These are phyloP conservation scores for Colletotrichum siamense DNA, from an alignment of 2,329 filamentous ascomycete species.

Conservation along the genomic window DNA sequence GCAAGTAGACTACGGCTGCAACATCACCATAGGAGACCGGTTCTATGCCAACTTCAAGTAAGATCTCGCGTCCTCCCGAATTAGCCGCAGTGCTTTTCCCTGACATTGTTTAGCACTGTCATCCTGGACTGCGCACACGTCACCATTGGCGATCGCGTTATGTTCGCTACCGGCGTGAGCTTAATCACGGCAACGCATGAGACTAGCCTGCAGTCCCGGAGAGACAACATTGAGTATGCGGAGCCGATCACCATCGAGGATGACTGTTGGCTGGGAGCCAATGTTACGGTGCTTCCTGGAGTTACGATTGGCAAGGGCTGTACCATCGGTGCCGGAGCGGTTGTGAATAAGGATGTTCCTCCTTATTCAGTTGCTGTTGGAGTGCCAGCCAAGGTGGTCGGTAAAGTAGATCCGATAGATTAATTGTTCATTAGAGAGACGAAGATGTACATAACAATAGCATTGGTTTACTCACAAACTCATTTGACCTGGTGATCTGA, in stretches of 20 bases:
- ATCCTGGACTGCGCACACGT: neutral
- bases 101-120: neutral
- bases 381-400: neutral
- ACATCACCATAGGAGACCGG: slow-evolving; percentile 64
- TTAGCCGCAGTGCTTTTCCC: neutral
- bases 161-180: neutral
- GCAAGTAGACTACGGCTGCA: slow-evolving; percentile 69
- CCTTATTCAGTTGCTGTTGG: slow-evolving; percentile 24
- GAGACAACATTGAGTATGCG: slow-evolving; percentile 54
- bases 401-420: neutral
- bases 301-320: slow-evolving; percentile 45
- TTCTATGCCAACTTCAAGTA: slow-evolving; percentile 68
- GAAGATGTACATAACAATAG: neutral
- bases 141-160: neutral
- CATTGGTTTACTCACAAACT: neutral
- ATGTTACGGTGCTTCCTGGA: slow-evolving; percentile 37
- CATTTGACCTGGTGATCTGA: neutral
- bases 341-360: slow-evolving; percentile 44
- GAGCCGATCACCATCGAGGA: slow-evolving; percentile 52
- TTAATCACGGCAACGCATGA: slow-evolving; percentile 46
- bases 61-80: neutral
- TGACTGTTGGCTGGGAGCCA: slow-evolving; percentile 45
- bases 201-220: slow-evolving; percentile 49
- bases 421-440: neutral
- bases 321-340: slow-evolving; percentile 43